A percentile compares a stretch with the other conserved stretches of the same genome.
Evolutionary conservation across 768 basidiomycete species (phyloP).

Genomic region (Lentinula edodes): DNA sequence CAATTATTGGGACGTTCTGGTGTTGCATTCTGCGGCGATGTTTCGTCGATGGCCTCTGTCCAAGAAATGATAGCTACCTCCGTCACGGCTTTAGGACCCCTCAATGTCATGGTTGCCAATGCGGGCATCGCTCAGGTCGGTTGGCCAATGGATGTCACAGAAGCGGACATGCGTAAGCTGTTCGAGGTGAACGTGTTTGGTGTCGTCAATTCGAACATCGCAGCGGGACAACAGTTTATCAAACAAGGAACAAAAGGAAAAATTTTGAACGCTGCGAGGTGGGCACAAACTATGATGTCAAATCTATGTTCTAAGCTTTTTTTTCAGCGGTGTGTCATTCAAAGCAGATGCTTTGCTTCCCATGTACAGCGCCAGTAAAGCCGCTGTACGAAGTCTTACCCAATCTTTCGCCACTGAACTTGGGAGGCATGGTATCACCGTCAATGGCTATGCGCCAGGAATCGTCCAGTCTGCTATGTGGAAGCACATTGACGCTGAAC

Average conservation of each 20-base stretch:
- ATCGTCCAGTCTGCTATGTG: slow-evolving; percentile 20
- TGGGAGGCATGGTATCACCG: slow-evolving; percentile 22
- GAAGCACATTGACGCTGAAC: slow-evolving; percentile 6
- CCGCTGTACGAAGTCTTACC: slow-evolving; percentile 7
- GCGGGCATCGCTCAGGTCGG: slow-evolving; percentile 26
- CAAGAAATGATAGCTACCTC: slow-evolving; percentile 6
- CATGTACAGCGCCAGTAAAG: slow-evolving; percentile 11
- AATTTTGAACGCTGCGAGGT: slow-evolving; percentile 24
- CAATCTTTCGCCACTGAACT: slow-evolving; percentile 19
- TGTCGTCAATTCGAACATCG: slow-evolving; percentile 25
- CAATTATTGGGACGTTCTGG: not conserved
- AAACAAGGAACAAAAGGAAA: slow-evolving; percentile 29
- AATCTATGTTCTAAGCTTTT: not conserved
- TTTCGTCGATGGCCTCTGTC: slow-evolving; percentile 3
- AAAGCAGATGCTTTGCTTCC: slow-evolving; percentile 5
- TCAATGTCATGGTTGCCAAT: slow-evolving; percentile 35
- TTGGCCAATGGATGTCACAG: not conserved
- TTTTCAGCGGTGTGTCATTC: not conserved
- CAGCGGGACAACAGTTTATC: slow-evolving; percentile 30
- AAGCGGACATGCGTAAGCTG: slow-evolving; percentile 18
- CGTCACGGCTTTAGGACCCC: slow-evolving; percentile 8
- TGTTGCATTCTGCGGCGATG: slow-evolving; percentile 5
- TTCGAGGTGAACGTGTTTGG: slow-evolving; percentile 25
- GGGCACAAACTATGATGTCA: not conserved
- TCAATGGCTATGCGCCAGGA: slow-evolving; percentile 28